phyloP scores from a whole-genome alignment of 805 yeast genomes.

The Metschnikowia amazonensis region DNA sequence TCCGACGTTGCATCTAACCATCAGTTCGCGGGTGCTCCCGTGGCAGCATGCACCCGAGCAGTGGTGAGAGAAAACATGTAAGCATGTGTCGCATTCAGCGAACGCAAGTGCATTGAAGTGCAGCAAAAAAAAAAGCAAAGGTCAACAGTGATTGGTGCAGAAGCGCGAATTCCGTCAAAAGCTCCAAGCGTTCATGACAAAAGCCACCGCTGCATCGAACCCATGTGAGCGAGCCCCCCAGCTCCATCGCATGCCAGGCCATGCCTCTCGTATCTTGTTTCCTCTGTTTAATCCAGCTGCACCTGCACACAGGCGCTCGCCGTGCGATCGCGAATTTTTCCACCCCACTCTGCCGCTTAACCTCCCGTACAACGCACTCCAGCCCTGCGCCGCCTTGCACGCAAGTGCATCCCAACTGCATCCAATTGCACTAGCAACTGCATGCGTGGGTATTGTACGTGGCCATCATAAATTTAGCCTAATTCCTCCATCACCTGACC shows the following conservation, averaged over 20 bases:
- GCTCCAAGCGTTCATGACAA: not conserved
- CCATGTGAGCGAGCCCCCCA: too few species aligned
- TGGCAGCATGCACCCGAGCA: not conserved
- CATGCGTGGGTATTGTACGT: slow-evolving; percentile 5
- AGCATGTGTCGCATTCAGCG: not conserved
- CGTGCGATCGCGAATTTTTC: not conserved
- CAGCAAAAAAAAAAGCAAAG: not conserved
- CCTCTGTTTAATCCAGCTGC: not conserved
- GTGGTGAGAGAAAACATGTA: not conserved
- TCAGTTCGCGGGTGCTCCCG: slow-evolving; percentile 1
- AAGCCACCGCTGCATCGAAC: too few species aligned
- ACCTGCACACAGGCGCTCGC: not conserved
- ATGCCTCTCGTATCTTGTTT: not conserved
- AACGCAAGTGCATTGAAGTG: not conserved
- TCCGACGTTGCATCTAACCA: slow-evolving; percentile 1
- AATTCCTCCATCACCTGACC: not conserved
- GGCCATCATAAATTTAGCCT: not conserved
- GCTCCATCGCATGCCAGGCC: too few species aligned
- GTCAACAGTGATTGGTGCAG: not conserved
- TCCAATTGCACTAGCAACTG: slow-evolving; percentile 1
- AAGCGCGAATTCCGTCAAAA: not conserved
- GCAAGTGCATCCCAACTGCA: not conserved
- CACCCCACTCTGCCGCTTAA: not conserved
- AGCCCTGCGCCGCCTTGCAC: slow-evolving; percentile 1
- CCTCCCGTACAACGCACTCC: not conserved